Conservation (phyloP, 2,329 filamentous ascomycete genomes). For the Colletotrichum chlorophyti region DNA sequence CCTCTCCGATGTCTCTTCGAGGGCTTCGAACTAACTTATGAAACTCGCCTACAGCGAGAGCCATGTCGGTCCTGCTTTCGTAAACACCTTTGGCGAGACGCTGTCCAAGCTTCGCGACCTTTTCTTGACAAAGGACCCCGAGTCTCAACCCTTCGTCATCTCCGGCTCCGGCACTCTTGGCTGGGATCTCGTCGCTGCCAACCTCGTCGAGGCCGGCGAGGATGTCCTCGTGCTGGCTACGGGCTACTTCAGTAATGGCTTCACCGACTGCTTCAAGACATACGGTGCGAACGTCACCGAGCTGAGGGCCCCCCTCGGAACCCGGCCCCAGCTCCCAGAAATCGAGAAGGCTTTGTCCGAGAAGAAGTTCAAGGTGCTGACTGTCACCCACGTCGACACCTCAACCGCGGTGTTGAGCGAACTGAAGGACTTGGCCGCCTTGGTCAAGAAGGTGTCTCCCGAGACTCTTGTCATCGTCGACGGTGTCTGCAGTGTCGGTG, state of each 20-base stretch:
- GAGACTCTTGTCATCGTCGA: conserved; percentile 93
- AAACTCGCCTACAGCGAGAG: conserved; percentile 74
- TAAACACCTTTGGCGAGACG: conserved; percentile 89
- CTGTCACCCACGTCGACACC: conserved; percentile 96
- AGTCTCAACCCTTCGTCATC: conserved; percentile 90
- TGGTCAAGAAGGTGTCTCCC: conserved; percentile 86
- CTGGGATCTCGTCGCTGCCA: conserved; percentile 96
- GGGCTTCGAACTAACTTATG: conserved; percentile 23
- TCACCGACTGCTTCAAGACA: conserved; percentile 88
- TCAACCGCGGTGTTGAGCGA: conserved; percentile 96
- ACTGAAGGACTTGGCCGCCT: conserved; percentile 80
- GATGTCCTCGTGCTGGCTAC: conserved; percentile 92
- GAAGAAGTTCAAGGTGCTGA: conserved; percentile 93
- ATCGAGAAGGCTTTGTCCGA: conserved; percentile 87
- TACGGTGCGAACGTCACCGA: conserved; percentile 93
- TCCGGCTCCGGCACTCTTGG: conserved; percentile 94
- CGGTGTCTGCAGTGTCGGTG: conserved; percentile 95
- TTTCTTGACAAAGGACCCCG: conserved; percentile 85
- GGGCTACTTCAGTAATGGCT: conserved; percentile 96
- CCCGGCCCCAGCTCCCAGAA: conserved; percentile 83
- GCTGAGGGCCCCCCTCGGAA: conserved; percentile 87
- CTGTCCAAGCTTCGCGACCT: conserved; percentile 88
- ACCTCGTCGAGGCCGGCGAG: conserved; percentile 88
- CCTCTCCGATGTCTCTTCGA: conserved; percentile 1
- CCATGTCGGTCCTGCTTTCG: conserved; percentile 89